Base-by-base conservation (phyloP, 2,329 filamentous ascomycete genomes). In the Pyricularia grisea region DNA sequence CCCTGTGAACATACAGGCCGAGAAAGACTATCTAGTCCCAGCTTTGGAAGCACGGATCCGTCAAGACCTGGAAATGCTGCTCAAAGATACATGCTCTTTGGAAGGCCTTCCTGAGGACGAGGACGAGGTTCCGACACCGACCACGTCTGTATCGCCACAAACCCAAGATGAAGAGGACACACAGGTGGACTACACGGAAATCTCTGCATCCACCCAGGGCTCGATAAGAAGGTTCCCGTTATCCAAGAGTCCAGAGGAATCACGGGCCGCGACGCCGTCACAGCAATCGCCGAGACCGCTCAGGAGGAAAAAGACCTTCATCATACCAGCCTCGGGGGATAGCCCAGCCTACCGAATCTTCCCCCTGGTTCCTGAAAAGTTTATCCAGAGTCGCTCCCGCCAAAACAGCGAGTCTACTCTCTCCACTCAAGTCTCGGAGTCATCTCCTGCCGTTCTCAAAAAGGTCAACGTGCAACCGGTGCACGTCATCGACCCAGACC, bases 61-160 rank as follows among this genome's bases (percentile, higher is more conserved):
- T 55, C 74, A 76, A 10, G 84, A 85, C 68, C 79, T 86, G 27
- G 79, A 81, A 60, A 80, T 80, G 74, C 75, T 86, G 23, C 84
- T 82, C 72, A 83, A 79, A 71, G 84, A 87, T 71, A 85, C 84
- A 1, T 83, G 83, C 70, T 79, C 79, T 17, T 77, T 86, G 23
- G 77, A 79, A 55, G 77, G 78, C 68, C 73, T 76, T 28, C 74
- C 76, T 1, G 75, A 77, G 5, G 72, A 74, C 12, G 68, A 73
- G 3, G 58, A 61, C 3, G 14, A 23, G n/a, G 58, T 11, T 61
- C 10, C 12, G 11, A 27, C 58, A 27, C 58, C 58, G 9, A 61
- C n/a, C 58, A 61, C 25, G 23, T n/a, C 58, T 0, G 23, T n/a
- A 2, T 61, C 25, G 25, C 58, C 58, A 23, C n/a, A 25, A 14